These are phyloP conservation scores for Pseudomassariella vexata DNA, from an alignment of 2,329 filamentous ascomycete species.

Conservation along the genomic window DNA sequence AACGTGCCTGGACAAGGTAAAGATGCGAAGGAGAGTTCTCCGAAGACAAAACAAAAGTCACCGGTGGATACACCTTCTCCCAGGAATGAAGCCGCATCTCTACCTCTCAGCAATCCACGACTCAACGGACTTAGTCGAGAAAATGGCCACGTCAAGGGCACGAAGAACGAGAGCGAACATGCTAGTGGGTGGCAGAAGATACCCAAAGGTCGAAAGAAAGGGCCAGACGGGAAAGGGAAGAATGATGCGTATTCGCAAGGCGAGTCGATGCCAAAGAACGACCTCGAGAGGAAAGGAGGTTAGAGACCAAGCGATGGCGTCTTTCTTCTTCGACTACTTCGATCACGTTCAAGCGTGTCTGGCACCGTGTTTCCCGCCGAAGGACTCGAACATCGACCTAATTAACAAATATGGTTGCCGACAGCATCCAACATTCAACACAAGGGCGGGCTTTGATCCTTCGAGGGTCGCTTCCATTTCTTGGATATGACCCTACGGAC, in stretches of 20 bases:
- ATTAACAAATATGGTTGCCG: too few relatives aligned
- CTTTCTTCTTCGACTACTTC: too few relatives aligned
- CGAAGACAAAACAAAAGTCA: slow-evolving; percentile 22
- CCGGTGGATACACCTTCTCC: slow-evolving; percentile 14
- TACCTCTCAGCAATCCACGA: slow-evolving; percentile 21
- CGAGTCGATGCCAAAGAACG: slow-evolving; percentile 52
- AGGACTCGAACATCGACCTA: too few relatives aligned
- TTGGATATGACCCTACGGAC: slow-evolving; percentile 19
- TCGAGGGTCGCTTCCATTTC: slow-evolving; percentile 11
- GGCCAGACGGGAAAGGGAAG: slow-evolving; percentile 39
- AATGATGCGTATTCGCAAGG: slow-evolving; percentile 34
- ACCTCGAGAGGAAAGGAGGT: slow-evolving; percentile 58
- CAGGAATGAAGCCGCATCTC: slow-evolving; percentile 13
- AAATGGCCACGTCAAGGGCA: slow-evolving; percentile 47
- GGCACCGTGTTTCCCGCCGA: too few relatives aligned
- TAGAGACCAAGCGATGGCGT: slow-evolving; percentile 25
- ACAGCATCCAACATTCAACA: too few relatives aligned
- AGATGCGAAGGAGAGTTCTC: slow-evolving; percentile 14
- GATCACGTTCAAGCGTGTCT: too few relatives aligned
- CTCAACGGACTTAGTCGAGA: slow-evolving; percentile 35
- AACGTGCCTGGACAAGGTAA: slow-evolving; percentile 10
- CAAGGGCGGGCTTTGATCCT: slow-evolving; percentile 7
- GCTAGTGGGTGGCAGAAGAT: slow-evolving; percentile 53
- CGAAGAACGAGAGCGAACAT: slow-evolving; percentile 47
- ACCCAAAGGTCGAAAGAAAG: slow-evolving; percentile 47